A percentile compares a stretch with the other conserved stretches of the same genome.
Evolutionary conservation across 352 stramenopile species (phyloP).

Genomic region (Elongisporangium senticosum): DNA sequence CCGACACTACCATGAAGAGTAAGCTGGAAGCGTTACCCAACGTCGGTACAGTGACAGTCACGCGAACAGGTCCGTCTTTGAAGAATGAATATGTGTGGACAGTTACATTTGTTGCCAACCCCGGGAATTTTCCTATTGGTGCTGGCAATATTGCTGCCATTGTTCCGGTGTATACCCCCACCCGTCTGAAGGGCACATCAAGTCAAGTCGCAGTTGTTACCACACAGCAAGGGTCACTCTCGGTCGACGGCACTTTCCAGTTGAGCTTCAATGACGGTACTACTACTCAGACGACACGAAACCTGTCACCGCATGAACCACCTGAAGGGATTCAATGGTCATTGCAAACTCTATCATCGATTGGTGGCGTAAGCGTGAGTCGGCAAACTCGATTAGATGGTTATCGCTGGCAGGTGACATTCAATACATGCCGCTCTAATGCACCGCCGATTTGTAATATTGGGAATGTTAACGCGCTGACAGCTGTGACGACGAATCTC

Average conservation of each 20-base stretch:
- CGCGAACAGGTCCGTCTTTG: conserved; percentile 71
- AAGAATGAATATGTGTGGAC: conserved; percentile 91
- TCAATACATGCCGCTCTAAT: conserved; percentile 69
- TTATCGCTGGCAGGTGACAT: conserved; percentile 90
- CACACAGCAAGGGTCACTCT: conserved; percentile 38
- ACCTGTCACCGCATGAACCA: conserved; percentile 55
- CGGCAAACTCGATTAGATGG: conserved; percentile 53
- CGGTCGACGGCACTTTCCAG: conserved; percentile 61
- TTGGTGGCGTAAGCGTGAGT: conserved; percentile 62
- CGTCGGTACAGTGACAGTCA: conserved; percentile 87
- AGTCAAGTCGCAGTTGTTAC: conserved; percentile 30
- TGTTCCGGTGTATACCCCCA: conserved; percentile 2
- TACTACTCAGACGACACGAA: conserved; percentile 24
- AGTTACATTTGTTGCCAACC: conserved; percentile 92
- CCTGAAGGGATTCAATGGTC: conserved; percentile 35
- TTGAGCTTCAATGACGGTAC: conserved; percentile 33
- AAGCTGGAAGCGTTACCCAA: conserved; percentile 91
- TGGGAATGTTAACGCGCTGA: conserved; percentile 72
- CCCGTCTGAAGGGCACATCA: conserved; percentile 35
- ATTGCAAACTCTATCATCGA: conserved; percentile 35
- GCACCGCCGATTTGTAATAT: conserved; percentile 86
- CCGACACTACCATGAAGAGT: conserved; percentile 88
- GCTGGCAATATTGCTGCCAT: conserved; percentile 37
- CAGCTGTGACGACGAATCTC: conserved; percentile 33
- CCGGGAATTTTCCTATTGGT: conserved; percentile 88